Evolutionary conservation across 106 monocot species (phyloP), one percentile per base, ranked within the genome.

Genomic region (Dioscorea dumetorum): DNA sequence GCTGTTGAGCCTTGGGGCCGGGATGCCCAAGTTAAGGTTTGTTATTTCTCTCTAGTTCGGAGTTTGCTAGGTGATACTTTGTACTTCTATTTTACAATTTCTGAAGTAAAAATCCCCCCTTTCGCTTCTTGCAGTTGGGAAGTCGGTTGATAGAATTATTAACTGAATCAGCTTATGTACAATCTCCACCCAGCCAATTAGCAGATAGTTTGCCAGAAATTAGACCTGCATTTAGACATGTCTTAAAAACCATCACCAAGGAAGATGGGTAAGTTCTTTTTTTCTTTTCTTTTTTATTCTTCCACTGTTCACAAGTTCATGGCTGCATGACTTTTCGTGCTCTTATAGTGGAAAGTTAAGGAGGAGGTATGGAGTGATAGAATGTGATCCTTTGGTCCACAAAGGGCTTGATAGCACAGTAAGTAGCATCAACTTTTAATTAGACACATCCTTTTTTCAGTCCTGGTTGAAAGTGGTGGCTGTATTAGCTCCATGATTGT

Each of bases 21-120:
- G n/a, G 87, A 90, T 79, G 81, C 78, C 51, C 87, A 94, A 68
- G 94, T 85, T 54, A 90, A 90, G 90, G 94, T 94, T 71, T 4
- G 21, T 53, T 11, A 58, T 33, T 13, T 34, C 31, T 73, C 33
- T 70, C 4, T 65, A 70, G 23, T 33, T 48, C 20, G 21, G 16
- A 68, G 50, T 17, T 8, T 8, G 61, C 18, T 52, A 15, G 48
- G 32, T 65, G 22, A 58, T 66, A 53, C 56, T 57, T 58, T 65
- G 51, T 66, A 53, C 56, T 57, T 58, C 65, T 61, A 33, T 66
- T 13, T 31, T 48, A 41, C 22, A 52, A 12, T 62, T 28, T 31
- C 22, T 33, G 16, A 12, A 57, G 7, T 59, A 33, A 50, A 15
- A 41, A 10, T 41, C 21, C 51, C 18, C 8, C 57, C 12, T 19